Evolutionary conservation across 2,329 filamentous ascomycete species (phyloP), one percentile per base, ranked within the genome.

Genomic region (Aspergillus sp.): DNA sequence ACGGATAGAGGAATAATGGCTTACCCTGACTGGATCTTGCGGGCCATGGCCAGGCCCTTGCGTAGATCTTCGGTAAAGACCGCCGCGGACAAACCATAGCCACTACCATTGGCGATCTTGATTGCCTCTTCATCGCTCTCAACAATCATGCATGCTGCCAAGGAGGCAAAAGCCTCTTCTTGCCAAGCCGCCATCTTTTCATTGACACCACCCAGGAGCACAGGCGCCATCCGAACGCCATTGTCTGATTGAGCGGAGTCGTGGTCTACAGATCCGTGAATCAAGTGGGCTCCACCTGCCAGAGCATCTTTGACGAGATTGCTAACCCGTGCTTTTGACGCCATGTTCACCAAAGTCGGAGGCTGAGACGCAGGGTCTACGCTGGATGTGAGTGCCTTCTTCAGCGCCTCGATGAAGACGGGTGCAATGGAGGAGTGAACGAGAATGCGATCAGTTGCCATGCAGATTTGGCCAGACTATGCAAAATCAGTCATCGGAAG

Each of bases 121-220:
- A 94, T 77, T 0, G 89, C 90, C 57, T 91, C 89, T 39, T 90
- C 88, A 38, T 75, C 72, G 39, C 68, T 78, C 11, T 85, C 80
- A 38, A 92, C 81, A n/a, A 83, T 78, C 53, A 89, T 85, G 21
- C 93, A 73, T 5, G 85, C 86, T 0, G 92, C 88, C 0, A 85
- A 84, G 0, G 91, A 90, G 0, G 90, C 91, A 67, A 95, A 95
- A 0, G 85, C 87, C 74, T 95, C 91, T 1, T 84, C 86, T 66
- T 85, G 80, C 78, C 88, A 94, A 8, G 94, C 77, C 30, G 88
- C 84, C 90, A 94, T 94, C 0, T 84, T 82, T 57, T 84, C 81
- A 17, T 73, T 88, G 7, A 92, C 86, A 52, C 83, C 84, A 15
- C 84, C 84, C 0, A 95, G 77, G 47, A 93, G 83, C 41, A 90